Percentiles rank a stretch among this genome's conserved stretches.
phyloP scores from a whole-genome alignment of 495 filamentous ascomycete genomes.

The Aspergillus avenaceus region DNA sequence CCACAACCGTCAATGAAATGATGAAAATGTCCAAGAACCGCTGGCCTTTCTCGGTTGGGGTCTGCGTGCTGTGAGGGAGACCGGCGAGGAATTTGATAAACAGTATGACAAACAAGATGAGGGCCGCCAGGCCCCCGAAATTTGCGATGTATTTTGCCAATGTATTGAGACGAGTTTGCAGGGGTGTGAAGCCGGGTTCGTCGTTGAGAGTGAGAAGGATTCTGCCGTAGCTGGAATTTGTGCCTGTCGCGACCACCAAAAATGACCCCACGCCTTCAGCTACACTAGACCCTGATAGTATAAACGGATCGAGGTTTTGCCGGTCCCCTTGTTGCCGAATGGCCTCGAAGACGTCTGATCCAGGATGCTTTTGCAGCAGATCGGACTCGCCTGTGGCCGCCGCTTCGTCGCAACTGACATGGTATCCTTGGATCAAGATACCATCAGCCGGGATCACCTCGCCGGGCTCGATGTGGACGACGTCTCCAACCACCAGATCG shows the following conservation, averaged over 20 bases:
- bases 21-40: conserved; percentile 56
- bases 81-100: conserved; percentile 71
- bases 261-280: conserved; percentile 76
- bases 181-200: conserved; percentile 71
- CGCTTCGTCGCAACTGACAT: conserved; percentile 64
- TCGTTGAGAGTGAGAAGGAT: conserved; percentile 78
- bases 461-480: conserved; percentile 70
- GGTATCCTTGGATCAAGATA: conserved; percentile 59
- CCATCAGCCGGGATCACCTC: conserved; percentile 72
- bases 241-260: conserved; percentile 69
- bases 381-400: conserved; percentile 70
- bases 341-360: conserved; percentile 49
- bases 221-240: conserved; percentile 74
- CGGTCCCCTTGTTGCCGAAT: background rate
- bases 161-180: conserved; percentile 75
- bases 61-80: background rate
- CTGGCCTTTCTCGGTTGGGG: conserved; percentile 54
- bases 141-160: conserved; percentile 82
- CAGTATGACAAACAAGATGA: conserved; percentile 71
- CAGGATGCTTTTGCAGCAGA: conserved; percentile 61
- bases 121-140: conserved; percentile 67
- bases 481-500: conserved; percentile 70
- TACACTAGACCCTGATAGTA: conserved; percentile 76
- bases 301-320: conserved; percentile 43
- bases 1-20: conserved; percentile 52